These are phyloP conservation scores for Spathaspora jeffriesii DNA, from an alignment of 1,139 yeast genomes.

Conservation along the genomic window DNA sequence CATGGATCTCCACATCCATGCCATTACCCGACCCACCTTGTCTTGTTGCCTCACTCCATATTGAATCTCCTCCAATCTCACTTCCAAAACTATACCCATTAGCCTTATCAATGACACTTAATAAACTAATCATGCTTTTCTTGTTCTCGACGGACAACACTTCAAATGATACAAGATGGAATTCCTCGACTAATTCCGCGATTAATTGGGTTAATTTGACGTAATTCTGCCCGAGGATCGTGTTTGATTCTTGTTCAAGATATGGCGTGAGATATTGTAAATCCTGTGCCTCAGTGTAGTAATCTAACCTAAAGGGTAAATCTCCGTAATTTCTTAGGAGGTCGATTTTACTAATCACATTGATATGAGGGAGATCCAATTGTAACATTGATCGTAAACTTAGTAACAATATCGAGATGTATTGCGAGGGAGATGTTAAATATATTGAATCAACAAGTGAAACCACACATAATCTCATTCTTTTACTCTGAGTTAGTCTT, in stretches of 20 bases:
- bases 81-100: conserved; percentile 93
- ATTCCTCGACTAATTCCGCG: conserved; percentile 84
- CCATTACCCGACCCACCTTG: conserved; percentile 56
- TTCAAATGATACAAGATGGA: conserved; percentile 83
- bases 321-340: conserved; percentile 60
- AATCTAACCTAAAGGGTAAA: conserved; percentile 75
- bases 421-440: conserved; percentile 86
- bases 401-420: conserved; percentile 78
- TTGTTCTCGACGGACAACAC: conserved; percentile 92
- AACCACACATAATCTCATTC: conserved; percentile 80
- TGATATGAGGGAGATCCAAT: conserved; percentile 45
- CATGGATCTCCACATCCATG: conserved; percentile 78
- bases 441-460: conserved; percentile 86
- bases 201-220: conserved; percentile 75
- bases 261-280: conserved; percentile 66
- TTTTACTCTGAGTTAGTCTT: conserved; percentile 44
- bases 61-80: conserved; percentile 92
- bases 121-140: conserved; percentile 81
- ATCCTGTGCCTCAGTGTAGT: conserved; percentile 91
- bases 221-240: conserved; percentile 61
- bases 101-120: conserved; percentile 82
- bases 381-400: conserved; percentile 70
- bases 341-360: conserved; percentile 82
- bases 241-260: conserved; percentile 67
- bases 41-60: conserved; percentile 95